Base-by-base conservation (phyloP, 78 protist genomes). In the Tieghemostelium lacteum region DNA sequence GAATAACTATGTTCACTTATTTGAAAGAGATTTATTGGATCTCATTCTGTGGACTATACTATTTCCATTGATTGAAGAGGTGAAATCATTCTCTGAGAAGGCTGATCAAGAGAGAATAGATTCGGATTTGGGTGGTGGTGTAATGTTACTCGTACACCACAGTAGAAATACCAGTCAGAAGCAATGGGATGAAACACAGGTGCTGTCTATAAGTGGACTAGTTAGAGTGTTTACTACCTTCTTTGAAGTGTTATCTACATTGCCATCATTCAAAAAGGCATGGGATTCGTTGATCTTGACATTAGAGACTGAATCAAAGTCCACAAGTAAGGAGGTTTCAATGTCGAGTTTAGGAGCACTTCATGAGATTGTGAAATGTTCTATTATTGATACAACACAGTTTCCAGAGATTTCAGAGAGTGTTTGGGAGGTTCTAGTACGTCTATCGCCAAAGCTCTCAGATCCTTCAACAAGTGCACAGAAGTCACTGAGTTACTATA, bases 141-240 rank as follows among this genome's bases (percentile, higher is more conserved):
- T 83, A 7, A 55, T 62, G 45, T 37, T 57, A 34, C 28, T 88
- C 12, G 85, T 88, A 1, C 94, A 91, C 49, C 89, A 91, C 28
- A 64, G 80, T 58, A 77, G 94, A 64, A 80, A 91, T 65, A 83
- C 94, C 0, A 74, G 80, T 22, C 80, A 67, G 49, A 91, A 91
- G 26, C 94, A 91, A 74, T 91, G 94, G 94, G 88, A 73, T 52
- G 94, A 91, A 74, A 91, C 94, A 17, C 77, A 69, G 34, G 94
- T 91, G 19, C 57, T 91, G 14, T 71, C 94, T 0, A 71, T 91
- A 57, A 73, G 92, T 28, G 85, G 94, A 20, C 40, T 73, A 63
- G 87, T 74, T 26, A 71, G 83, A 36, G 39, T 74, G 29, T 91
- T 91, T 61, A 74, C 57, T 34, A 34, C 74, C 1, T 77, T 62